A percentile compares a stretch with the other conserved stretches of the same genome.
Conservation (phyloP, 2,329 filamentous ascomycete species). For the Lizonia empirigonia region DNA sequence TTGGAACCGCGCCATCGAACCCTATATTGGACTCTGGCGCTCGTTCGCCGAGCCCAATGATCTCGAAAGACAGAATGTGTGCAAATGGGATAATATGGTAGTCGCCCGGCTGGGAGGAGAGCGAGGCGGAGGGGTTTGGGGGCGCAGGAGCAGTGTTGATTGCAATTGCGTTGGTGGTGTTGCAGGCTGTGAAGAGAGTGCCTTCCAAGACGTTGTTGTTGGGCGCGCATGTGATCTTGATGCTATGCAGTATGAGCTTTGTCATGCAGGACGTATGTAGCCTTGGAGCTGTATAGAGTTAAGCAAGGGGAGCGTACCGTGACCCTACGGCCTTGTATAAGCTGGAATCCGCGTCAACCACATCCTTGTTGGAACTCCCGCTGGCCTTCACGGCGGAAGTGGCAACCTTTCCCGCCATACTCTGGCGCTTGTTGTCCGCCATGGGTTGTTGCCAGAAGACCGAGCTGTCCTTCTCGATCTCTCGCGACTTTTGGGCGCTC, state of each 20-base stretch:
- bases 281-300: background rate
- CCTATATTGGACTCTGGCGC: constrained; percentile 46
- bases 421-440: constrained; percentile 65
- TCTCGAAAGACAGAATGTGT: constrained; percentile 62
- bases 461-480: background rate
- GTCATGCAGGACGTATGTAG: background rate
- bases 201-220: constrained; percentile 63
- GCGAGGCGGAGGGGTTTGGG: constrained; percentile 49
- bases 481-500: constrained; percentile 13
- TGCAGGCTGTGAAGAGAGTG: constrained; percentile 66
- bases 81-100: constrained; percentile 67
- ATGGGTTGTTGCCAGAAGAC: constrained; percentile 43
- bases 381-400: constrained; percentile 54
- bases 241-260: constrained; percentile 48
- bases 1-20: constrained; percentile 53
- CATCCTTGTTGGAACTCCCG: constrained; percentile 49
- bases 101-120: constrained; percentile 54
- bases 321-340: constrained; percentile 66
- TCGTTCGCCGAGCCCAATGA: constrained; percentile 52
- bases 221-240: constrained; percentile 63
- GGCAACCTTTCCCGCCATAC: constrained; percentile 59
- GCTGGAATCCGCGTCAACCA: constrained; percentile 58
- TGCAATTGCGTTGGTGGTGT: constrained; percentile 65
- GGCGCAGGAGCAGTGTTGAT: constrained; percentile 61
- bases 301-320: constrained; percentile 54